phyloP scores from a whole-genome alignment of 805 yeast species.

The Teunomyces cretensis region DNA sequence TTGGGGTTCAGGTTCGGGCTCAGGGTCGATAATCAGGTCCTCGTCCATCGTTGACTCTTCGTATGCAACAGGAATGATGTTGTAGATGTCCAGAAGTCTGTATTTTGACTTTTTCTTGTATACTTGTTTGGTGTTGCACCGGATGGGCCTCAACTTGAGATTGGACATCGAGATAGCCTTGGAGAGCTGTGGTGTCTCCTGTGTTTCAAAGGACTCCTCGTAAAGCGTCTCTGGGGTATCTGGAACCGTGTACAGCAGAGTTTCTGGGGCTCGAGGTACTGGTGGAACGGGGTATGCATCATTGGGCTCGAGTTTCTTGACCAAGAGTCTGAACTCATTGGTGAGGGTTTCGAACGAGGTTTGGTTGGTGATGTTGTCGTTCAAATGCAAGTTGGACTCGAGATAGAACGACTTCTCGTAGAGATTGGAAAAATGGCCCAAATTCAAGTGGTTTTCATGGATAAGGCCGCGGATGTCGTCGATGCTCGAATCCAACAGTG shows the following conservation, averaged over 20 bases:
- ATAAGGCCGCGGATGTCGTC: slow-evolving; percentile 26
- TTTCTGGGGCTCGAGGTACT: background rate
- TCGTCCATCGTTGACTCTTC: slow-evolving; percentile 8
- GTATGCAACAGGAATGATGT: slow-evolving; percentile 33
- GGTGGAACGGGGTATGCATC: slow-evolving; percentile 6
- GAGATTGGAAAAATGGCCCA: slow-evolving; percentile 28
- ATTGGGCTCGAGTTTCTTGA: slow-evolving; percentile 16
- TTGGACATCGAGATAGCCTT: slow-evolving; percentile 29
- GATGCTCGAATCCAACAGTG: slow-evolving; percentile 25
- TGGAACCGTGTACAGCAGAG: background rate
- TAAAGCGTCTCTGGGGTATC: slow-evolving; percentile 4
- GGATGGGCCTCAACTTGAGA: slow-evolving; percentile 40
- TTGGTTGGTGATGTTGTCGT: slow-evolving; percentile 33
- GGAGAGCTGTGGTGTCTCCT: background rate
- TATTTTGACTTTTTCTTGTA: slow-evolving; percentile 43
- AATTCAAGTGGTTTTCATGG: slow-evolving; percentile 19
- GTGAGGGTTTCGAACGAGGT: slow-evolving; percentile 28
- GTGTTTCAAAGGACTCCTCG: background rate
- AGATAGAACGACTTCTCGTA: slow-evolving; percentile 32
- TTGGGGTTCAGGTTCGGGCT: background rate
- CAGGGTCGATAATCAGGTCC: background rate
- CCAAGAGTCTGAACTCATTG: slow-evolving; percentile 27
- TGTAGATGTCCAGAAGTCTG: slow-evolving; percentile 38
- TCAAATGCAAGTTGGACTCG: slow-evolving; percentile 31
- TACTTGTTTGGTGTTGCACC: slow-evolving; percentile 28